These are phyloP conservation scores for Kurtzmaniella quercitrusa DNA, from an alignment of 1,139 yeast species.

Conservation along the genomic window DNA sequence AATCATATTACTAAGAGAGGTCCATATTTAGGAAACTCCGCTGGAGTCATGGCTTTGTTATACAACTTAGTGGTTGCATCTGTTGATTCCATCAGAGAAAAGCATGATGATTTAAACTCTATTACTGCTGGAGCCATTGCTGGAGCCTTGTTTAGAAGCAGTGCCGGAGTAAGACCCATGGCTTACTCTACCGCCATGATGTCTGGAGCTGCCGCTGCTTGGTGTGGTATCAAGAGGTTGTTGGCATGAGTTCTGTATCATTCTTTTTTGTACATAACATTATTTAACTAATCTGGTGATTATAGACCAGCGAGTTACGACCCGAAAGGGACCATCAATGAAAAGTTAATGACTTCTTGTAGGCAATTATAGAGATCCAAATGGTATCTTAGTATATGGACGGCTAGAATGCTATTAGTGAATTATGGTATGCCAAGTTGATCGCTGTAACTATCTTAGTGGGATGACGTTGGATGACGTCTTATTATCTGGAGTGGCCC, in stretches of 20 bases:
- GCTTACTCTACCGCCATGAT: conserved; percentile 79
- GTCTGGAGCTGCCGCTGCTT: conserved; percentile 87
- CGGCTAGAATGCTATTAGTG: no score
- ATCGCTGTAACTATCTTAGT: no score
- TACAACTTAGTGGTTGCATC: conserved; percentile 82
- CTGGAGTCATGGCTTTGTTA: conserved; percentile 88
- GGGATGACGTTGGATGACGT: no score
- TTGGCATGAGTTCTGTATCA: conserved; percentile 16
- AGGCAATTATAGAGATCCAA: background rate
- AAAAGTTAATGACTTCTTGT: background rate
- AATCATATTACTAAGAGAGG: conserved; percentile 94
- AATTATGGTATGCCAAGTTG: no score
- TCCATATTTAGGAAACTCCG: conserved; percentile 90
- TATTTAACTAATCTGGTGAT: background rate
- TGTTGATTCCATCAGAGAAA: conserved; percentile 76
- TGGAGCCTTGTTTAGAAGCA: conserved; percentile 86
- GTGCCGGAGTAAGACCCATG: conserved; percentile 85
- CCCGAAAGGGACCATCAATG: background rate
- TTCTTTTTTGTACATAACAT: background rate
- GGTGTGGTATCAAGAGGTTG: conserved; percentile 79
- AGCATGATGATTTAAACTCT: conserved; percentile 83
- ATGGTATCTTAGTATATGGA: no score
- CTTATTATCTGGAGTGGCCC: no score
- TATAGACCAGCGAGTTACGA: background rate
- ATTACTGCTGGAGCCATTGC: conserved; percentile 86